Conservation (phyloP, 202 grass and related monocot genomes). For the Thinopyrum obtusiflorum region DNA sequence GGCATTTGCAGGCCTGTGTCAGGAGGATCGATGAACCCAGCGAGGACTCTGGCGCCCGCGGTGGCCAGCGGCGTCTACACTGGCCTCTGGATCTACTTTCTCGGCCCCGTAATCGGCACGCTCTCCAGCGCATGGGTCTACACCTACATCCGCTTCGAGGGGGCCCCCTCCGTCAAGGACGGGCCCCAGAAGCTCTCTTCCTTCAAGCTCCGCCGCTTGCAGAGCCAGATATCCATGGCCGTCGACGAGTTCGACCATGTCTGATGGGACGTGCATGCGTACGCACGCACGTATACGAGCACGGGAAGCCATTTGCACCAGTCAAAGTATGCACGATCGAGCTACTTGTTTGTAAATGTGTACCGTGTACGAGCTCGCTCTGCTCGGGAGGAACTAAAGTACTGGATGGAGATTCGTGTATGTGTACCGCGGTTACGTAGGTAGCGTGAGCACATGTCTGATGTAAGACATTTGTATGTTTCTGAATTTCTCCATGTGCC, state of each 20-base stretch:
- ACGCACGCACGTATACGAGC: too few species aligned
- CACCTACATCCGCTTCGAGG: conserved; percentile 78
- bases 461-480: not conserved
- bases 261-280: not conserved
- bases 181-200: conserved; percentile 59
- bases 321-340: too few species aligned
- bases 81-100: conserved; percentile 94
- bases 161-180: conserved; percentile 23
- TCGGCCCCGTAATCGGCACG: conserved; percentile 83
- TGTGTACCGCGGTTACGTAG: not conserved
- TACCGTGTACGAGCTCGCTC: conserved; percentile 12
- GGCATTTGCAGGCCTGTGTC: conserved; percentile 92
- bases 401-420: not conserved
- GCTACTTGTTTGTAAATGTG: not conserved
- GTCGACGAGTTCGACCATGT: conserved; percentile 56
- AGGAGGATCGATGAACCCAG: conserved; percentile 98
- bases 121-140: conserved; percentile 79
- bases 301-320: too few species aligned
- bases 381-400: not conserved
- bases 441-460: not conserved
- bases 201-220: conserved; percentile 92
- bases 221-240: conserved; percentile 56
- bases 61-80: conserved; percentile 76
- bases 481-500: not conserved
- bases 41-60: conserved; percentile 89